Conservation (phyloP, 2,329 filamentous ascomycete species). For the Aspergillus glaucus region DNA sequence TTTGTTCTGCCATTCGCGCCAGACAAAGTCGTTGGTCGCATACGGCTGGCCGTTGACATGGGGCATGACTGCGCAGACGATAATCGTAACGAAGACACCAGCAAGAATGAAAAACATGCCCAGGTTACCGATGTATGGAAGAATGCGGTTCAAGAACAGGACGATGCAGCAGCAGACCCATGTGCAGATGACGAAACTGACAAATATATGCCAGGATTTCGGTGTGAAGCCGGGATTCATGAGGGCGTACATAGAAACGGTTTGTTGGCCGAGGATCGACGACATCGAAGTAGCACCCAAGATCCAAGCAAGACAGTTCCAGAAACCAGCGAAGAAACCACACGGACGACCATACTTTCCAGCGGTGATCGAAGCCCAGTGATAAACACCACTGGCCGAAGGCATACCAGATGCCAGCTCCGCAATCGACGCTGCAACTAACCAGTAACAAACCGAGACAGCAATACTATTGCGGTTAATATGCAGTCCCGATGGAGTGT, state of each 20-base stretch:
- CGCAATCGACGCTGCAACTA: slow-evolving; percentile 53
- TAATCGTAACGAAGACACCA: slow-evolving; percentile 49
- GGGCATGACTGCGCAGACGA: slow-evolving; percentile 52
- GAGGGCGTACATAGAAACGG: slow-evolving; percentile 55
- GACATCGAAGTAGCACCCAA: slow-evolving; percentile 56
- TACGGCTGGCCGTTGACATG: slow-evolving; percentile 34
- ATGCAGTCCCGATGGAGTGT: slow-evolving; percentile 1
- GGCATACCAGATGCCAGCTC: slow-evolving; percentile 58
- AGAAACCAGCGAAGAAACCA: slow-evolving; percentile 42
- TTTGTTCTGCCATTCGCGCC: slow-evolving; percentile 49
- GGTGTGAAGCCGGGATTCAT: slow-evolving; percentile 51
- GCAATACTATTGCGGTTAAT: slow-evolving; percentile 28
- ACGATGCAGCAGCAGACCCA: slow-evolving; percentile 49
- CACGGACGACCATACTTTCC: slow-evolving; percentile 50
- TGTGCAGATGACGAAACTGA: slow-evolving; percentile 52
- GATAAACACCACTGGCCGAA: slow-evolving; percentile 56
- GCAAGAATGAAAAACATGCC: slow-evolving; percentile 52
- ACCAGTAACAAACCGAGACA: slow-evolving; percentile 50
- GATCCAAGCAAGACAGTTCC: slow-evolving; percentile 50
- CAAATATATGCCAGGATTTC: slow-evolving; percentile 54
- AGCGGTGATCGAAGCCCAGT: slow-evolving; percentile 55
- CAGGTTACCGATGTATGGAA: slow-evolving; percentile 49
- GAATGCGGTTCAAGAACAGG: slow-evolving; percentile 50
- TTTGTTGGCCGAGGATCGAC: slow-evolving; percentile 54
- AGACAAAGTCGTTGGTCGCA: slow-evolving; percentile 49